These are phyloP conservation scores for Solanum hybrid DNA, from an alignment of 305 asterid genomes.

Conservation along the genomic window DNA sequence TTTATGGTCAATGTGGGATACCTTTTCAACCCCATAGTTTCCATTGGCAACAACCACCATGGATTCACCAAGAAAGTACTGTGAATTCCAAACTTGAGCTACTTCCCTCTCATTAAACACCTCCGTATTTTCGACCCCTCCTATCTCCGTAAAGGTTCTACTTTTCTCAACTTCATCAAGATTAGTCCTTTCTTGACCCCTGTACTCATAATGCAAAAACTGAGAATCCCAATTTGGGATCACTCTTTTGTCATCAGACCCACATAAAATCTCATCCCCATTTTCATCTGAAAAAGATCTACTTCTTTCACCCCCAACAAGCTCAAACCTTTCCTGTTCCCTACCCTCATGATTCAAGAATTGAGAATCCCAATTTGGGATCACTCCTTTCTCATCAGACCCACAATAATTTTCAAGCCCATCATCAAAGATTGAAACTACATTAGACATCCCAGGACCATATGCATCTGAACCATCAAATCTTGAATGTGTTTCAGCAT, in stretches of 20 bases:
- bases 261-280: conserved; percentile 17
- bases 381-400: conserved; percentile 30
- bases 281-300: conserved; percentile 24
- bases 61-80: conserved; percentile 37
- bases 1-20: conserved; percentile 27
- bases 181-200: conserved; percentile 13
- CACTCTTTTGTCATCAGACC: conserved; percentile 12
- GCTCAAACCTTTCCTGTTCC: conserved; percentile 12
- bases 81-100: conserved; percentile 31
- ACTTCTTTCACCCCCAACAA: conserved; percentile 18
- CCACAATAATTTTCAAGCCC: conserved; percentile 39
- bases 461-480: conserved; percentile 19
- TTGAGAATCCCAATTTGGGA: conserved; percentile 20
- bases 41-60: conserved; percentile 48
- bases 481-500: conserved; percentile 16
- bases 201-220: not conserved
- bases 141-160: conserved; percentile 23
- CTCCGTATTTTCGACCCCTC: conserved; percentile 10
- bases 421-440: conserved; percentile 48
- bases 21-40: conserved; percentile 8
- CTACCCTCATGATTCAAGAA: conserved; percentile 1
- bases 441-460: conserved; percentile 40
- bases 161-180: conserved; percentile 19
- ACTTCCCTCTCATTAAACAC: conserved; percentile 16
- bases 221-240: conserved; percentile 20